Evolutionary conservation across 345 rosid genomes (phyloP).

Genomic region (Populus euphratica): DNA sequence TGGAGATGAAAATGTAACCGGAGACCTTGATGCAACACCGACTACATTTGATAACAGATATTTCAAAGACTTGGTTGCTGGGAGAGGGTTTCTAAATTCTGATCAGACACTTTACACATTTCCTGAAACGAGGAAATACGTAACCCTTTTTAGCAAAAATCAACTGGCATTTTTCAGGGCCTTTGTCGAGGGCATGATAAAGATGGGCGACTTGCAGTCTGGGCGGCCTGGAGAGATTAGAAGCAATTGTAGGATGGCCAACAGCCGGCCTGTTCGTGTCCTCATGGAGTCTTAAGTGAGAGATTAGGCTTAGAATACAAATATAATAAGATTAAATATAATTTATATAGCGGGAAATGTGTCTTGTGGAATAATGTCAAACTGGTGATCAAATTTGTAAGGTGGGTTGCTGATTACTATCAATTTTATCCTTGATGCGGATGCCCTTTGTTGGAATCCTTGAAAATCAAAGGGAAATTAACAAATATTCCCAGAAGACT

Average conservation of each 20-base stretch:
- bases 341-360: neutral
- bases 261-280: conserved; percentile 30
- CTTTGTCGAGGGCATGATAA: conserved; percentile 72
- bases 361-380: neutral
- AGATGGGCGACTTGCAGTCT: conserved; percentile 79
- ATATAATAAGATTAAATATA: neutral
- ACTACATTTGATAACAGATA: conserved; percentile 62
- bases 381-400: neutral
- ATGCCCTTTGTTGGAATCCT: neutral
- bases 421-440: neutral
- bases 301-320: neutral
- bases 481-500: neutral
- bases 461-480: neutral
- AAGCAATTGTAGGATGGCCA: conserved; percentile 59
- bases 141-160: conserved; percentile 45
- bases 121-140: conserved; percentile 50
- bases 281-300: conserved; percentile 26
- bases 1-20: conserved; percentile 69
- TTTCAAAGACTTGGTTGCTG: conserved; percentile 74
- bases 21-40: conserved; percentile 72
- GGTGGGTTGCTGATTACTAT: conserved; percentile 1
- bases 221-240: conserved; percentile 71
- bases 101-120: conserved; percentile 71
- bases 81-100: conserved; percentile 87
- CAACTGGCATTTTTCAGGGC: conserved; percentile 56